Evolutionary conservation across 108 stramenopile genomes (phyloP).

Genomic region (Schizochytrium sp.): DNA sequence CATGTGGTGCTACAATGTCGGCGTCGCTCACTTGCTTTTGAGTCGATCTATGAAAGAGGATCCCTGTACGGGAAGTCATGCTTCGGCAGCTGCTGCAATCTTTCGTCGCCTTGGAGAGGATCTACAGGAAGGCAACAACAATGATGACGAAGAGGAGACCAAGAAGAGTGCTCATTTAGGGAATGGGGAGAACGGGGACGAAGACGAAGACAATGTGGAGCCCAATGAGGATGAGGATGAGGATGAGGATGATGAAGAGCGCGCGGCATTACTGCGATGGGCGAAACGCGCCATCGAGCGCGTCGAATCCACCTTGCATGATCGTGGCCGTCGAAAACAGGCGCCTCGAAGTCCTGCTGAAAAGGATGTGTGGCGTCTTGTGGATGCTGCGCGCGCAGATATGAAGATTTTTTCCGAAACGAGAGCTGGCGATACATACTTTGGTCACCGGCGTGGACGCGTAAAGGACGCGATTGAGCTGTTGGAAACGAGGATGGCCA

Average conservation of each 20-base stretch:
- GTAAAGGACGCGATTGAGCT: neutral
- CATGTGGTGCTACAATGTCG: constrained; percentile 9
- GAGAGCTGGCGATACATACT: neutral
- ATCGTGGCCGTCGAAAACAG: neutral
- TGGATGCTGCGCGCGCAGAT: neutral
- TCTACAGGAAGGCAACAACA: no score
- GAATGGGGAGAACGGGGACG: neutral
- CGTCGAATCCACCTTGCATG: neutral
- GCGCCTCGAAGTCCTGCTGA: neutral
- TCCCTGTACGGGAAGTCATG: neutral
- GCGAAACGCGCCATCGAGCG: neutral
- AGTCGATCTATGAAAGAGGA: neutral
- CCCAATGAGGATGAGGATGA: no score
- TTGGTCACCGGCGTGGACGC: neutral
- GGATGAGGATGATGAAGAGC: neutral
- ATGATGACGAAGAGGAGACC: no score
- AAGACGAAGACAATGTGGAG: no score
- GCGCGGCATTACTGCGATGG: neutral
- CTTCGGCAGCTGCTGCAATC: neutral
- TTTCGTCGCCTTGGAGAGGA: neutral
- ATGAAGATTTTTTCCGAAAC: neutral
- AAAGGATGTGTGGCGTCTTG: neutral
- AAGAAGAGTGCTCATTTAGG: neutral
- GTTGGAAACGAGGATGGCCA: neutral
- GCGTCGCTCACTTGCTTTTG: neutral